These are phyloP conservation scores for Xylariaceae sp. DNA, from an alignment of 2,329 filamentous ascomycete species.

Conservation along the genomic window DNA sequence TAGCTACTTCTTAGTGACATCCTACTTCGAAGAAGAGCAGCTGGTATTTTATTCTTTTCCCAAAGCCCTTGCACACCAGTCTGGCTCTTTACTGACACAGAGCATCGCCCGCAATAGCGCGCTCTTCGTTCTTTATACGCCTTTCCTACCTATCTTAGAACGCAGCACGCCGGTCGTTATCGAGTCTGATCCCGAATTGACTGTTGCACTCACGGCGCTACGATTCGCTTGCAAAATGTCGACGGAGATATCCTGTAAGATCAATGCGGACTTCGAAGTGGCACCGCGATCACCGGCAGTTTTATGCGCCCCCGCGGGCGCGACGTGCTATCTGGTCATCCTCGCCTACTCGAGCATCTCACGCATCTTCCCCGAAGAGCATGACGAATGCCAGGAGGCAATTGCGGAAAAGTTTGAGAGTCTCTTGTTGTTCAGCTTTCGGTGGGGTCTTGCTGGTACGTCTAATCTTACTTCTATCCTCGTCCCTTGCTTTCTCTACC, in stretches of 20 bases:
- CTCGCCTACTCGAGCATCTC: conserved; percentile 36
- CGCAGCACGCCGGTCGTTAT: conserved; percentile 21
- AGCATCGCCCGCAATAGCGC: conserved; percentile 25
- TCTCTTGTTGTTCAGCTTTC: conserved; percentile 41
- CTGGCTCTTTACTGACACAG: background rate
- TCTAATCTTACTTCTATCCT: background rate
- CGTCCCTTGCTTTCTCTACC: background rate
- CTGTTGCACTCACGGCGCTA: conserved; percentile 40
- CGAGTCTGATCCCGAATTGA: conserved; percentile 32
- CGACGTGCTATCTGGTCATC: conserved; percentile 44
- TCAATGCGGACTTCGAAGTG: conserved; percentile 37
- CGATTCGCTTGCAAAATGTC: conserved; percentile 45
- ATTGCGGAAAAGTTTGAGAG: conserved; percentile 46
- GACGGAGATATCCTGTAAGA: conserved; percentile 44
- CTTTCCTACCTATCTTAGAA: conserved; percentile 42
- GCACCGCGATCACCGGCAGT: conserved; percentile 36
- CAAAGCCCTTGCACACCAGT: background rate
- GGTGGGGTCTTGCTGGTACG: conserved; percentile 46
- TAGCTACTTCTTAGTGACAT: background rate
- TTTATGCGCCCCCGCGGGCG: conserved; percentile 42
- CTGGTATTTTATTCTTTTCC: background rate
- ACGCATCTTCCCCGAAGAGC: conserved; percentile 42
- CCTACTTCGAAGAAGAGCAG: background rate
- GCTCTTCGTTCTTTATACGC: conserved; percentile 43
- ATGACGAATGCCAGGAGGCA: conserved; percentile 35